phyloP scores from a whole-genome alignment of 192 early-diverging fungal species.

The Rhizophagus clarus region DNA sequence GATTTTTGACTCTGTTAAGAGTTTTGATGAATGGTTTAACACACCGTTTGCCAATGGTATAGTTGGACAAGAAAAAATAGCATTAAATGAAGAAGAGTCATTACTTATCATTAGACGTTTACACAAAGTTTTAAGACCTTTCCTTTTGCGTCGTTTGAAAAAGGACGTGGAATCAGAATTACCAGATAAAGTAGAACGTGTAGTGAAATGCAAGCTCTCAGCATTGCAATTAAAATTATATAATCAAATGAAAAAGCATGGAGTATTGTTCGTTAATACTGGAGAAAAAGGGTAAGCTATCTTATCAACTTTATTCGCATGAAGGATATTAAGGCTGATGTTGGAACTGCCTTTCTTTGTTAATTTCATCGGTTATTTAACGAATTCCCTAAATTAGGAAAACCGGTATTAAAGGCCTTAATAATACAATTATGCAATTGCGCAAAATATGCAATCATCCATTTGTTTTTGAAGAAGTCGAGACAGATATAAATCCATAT shows the following conservation, averaged over 20 bases:
- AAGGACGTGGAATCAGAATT: conserved; percentile 98
- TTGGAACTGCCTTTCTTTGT: no score
- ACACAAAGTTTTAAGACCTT: conserved; percentile 95
- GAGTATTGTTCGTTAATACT: conserved; percentile 68
- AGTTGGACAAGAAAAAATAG: conserved; percentile 85
- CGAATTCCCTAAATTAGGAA: conserved; percentile 39
- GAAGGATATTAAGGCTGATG: neutral
- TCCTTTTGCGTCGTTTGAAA: conserved; percentile 94
- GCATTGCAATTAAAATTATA: conserved; percentile 84
- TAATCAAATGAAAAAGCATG: conserved; percentile 82
- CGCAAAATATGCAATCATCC: conserved; percentile 99
- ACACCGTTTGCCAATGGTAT: conserved; percentile 83
- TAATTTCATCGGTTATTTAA: no score
- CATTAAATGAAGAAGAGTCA: conserved; percentile 97
- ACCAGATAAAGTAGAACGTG: conserved; percentile 95
- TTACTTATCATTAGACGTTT: conserved; percentile 94
- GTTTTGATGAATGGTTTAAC: conserved; percentile 99
- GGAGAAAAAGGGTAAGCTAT: conserved; percentile 63
- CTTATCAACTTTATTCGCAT: conserved; percentile 5
- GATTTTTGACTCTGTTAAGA: conserved; percentile 95
- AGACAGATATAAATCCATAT: conserved; percentile 76
- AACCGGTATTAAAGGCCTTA: conserved; percentile 75
- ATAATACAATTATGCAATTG: conserved; percentile 98
- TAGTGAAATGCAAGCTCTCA: conserved; percentile 91
- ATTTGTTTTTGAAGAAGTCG: conserved; percentile 94